Percentiles rank a stretch among this genome's conserved stretches.
Evolutionary conservation across 306 rosid genomes (phyloP).

Genomic region (Mimosa bimucronata): DNA sequence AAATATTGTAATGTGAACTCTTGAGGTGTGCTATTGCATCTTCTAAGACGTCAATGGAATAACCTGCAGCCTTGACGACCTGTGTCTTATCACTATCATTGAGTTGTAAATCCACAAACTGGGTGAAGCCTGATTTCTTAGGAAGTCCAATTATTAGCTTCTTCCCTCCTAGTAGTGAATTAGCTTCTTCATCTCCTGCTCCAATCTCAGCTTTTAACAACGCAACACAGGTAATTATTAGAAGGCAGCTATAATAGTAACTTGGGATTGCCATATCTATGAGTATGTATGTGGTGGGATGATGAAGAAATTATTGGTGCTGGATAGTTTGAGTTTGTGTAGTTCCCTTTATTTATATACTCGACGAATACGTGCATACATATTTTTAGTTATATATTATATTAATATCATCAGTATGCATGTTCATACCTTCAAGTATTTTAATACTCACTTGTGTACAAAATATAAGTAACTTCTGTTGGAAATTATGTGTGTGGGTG

Average conservation of each 20-base stretch:
- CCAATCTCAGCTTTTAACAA: not conserved
- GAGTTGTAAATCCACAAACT: slow-evolving; percentile 14
- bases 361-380: no score
- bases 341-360: no score
- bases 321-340: no score
- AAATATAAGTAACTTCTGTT: no score
- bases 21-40: not conserved
- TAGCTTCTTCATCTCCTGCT: not conserved
- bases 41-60: slow-evolving; percentile 18
- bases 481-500: no score
- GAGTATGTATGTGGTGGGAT: not conserved
- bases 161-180: slow-evolving; percentile 1
- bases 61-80: not conserved
- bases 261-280: not conserved
- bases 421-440: no score
- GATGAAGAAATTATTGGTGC: not conserved
- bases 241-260: not conserved
- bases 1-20: not conserved
- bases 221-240: not conserved
- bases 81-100: not conserved
- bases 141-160: slow-evolving; percentile 24
- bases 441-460: no score
- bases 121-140: not conserved
- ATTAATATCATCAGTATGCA: no score
- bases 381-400: no score